Conservation (phyloP, 2,329 filamentous ascomycete genomes). For the Nemania sp. region DNA sequence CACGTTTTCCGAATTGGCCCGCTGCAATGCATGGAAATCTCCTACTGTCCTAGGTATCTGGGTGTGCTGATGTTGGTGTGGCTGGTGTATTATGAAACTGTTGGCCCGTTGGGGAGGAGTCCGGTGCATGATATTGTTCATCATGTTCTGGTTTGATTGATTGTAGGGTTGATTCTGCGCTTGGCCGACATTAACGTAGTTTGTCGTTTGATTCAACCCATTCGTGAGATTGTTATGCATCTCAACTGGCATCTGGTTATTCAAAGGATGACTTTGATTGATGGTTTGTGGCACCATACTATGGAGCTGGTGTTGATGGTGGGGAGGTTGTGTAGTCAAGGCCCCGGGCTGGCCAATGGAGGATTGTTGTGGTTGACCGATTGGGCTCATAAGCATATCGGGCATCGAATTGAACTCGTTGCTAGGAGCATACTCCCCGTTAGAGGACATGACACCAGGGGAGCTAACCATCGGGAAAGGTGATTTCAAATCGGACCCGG, state of each 20-base stretch:
- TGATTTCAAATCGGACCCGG: slow-evolving; percentile 59
- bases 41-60: slow-evolving; percentile 58
- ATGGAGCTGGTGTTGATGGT: slow-evolving; percentile 48
- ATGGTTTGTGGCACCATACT: slow-evolving; percentile 49
- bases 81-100: slow-evolving; percentile 54
- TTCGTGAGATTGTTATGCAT: slow-evolving; percentile 48
- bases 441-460: slow-evolving; percentile 65
- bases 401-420: slow-evolving; percentile 62
- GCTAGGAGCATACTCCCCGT: slow-evolving; percentile 62
- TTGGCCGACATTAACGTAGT: slow-evolving; percentile 50
- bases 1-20: slow-evolving; percentile 57
- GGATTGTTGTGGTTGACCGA: slow-evolving; percentile 55
- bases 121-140: slow-evolving; percentile 52
- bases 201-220: slow-evolving; percentile 50
- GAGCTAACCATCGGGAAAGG: slow-evolving; percentile 63
- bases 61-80: slow-evolving; percentile 46
- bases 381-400: slow-evolving; percentile 66
- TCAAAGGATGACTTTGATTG: slow-evolving; percentile 51
- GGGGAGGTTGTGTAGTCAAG: slow-evolving; percentile 49
- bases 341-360: slow-evolving; percentile 50
- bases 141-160: slow-evolving; percentile 46
- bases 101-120: slow-evolving; percentile 54
- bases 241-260: slow-evolving; percentile 52
- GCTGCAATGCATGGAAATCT: slow-evolving; percentile 64
- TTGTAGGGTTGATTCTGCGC: slow-evolving; percentile 49